Conservation (phyloP, 2,329 filamentous ascomycete genomes). For the Colletotrichum destructivum region DNA sequence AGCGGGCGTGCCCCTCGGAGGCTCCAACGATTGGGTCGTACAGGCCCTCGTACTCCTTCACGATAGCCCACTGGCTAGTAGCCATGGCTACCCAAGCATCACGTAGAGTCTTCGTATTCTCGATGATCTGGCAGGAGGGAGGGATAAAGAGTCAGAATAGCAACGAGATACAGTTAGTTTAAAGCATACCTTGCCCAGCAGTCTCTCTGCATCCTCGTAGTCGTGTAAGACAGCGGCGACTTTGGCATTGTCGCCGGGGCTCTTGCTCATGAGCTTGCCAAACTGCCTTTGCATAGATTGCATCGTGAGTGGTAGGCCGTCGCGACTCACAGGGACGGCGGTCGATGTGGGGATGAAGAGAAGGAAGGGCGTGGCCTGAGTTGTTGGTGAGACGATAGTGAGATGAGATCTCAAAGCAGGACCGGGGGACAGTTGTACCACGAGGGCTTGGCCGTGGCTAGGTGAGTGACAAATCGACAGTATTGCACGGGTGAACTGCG, state of each 20-base stretch:
- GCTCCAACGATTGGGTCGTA: slow-evolving; percentile 84
- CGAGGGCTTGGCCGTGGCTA: neutral
- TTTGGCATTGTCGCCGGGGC: slow-evolving; percentile 82
- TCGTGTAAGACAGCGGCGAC: slow-evolving; percentile 82
- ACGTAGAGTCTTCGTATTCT: slow-evolving; percentile 82
- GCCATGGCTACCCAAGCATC: slow-evolving; percentile 84
- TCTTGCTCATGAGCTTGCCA: slow-evolving; percentile 77
- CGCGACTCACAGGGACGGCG: neutral
- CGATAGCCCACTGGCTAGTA: slow-evolving; percentile 76
- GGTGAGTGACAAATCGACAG: neutral
- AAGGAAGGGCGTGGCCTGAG: slow-evolving; percentile 1
- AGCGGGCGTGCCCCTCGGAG: slow-evolving; percentile 68
- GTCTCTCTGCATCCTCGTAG: slow-evolving; percentile 84
- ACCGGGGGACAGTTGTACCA: neutral
- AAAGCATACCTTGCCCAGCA: slow-evolving; percentile 76
- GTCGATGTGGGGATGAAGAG: neutral
- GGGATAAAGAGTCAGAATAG: slow-evolving; percentile 12
- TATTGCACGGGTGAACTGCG: neutral
- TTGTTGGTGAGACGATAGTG: neutral
- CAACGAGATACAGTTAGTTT: neutral
- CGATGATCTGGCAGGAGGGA: slow-evolving; percentile 73
- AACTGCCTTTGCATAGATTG: slow-evolving; percentile 82
- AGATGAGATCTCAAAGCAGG: neutral
- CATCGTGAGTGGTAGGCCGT: slow-evolving; percentile 62
- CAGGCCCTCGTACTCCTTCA: slow-evolving; percentile 78